phyloP scores from a whole-genome alignment of 2,329 filamentous ascomycete species.

The Mycogone perniciosa region DNA sequence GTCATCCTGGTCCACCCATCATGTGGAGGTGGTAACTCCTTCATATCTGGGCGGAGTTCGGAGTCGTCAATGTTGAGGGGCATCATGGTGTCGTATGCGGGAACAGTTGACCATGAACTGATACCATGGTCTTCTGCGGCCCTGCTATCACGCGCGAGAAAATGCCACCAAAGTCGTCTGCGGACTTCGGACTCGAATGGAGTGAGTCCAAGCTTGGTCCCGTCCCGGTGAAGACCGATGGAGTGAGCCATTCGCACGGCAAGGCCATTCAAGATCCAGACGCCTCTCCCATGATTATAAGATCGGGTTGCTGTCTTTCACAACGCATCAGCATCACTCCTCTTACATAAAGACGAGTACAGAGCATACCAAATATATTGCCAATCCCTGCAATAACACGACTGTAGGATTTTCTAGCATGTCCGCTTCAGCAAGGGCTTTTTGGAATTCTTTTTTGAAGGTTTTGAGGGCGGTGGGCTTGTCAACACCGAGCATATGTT shows the following conservation, averaged over 20 bases:
- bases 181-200: conserved; percentile 51
- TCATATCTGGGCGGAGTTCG: conserved; percentile 38
- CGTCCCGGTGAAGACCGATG: conserved; percentile 50
- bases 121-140: conserved; percentile 52
- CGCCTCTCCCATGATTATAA: conserved; percentile 28
- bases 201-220: conserved; percentile 37
- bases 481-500: conserved; percentile 18
- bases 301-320: conserved; percentile 24
- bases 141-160: conserved; percentile 43
- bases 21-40: conserved; percentile 32
- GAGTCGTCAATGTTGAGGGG: conserved; percentile 41
- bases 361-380: conserved; percentile 31
- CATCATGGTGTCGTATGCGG: conserved; percentile 16
- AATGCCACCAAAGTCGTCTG: conserved; percentile 48
- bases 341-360: neutral
- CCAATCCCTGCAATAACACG: conserved; percentile 28
- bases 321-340: neutral
- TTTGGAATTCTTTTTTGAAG: conserved; percentile 31
- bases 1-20: conserved; percentile 53
- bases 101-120: conserved; percentile 11
- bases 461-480: conserved; percentile 19
- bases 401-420: conserved; percentile 36
- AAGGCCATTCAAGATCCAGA: conserved; percentile 38
- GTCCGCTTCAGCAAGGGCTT: conserved; percentile 31
- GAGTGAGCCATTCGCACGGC: conserved; percentile 41